Evolutionary conservation across 805 yeast species (phyloP).

Genomic region (Teunomyces cretensis): DNA sequence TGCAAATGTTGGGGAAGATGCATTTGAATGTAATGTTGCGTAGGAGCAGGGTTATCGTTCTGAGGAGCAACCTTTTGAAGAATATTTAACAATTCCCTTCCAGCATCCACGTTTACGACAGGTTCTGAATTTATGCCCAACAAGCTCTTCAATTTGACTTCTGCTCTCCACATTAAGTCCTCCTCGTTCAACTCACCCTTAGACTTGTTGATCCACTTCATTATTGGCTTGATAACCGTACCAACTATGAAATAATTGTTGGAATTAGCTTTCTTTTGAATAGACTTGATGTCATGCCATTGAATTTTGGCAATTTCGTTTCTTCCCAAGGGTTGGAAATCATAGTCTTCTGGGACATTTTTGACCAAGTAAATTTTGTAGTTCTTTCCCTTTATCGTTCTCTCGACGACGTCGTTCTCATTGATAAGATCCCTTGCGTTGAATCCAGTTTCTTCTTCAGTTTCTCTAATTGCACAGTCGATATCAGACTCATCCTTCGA

Average conservation of each 20-base stretch:
- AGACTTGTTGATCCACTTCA: conserved; percentile 54
- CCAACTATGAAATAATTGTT: conserved; percentile 46
- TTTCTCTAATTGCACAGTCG: conserved; percentile 89
- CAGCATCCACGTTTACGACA: conserved; percentile 53
- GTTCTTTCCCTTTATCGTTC: conserved; percentile 80
- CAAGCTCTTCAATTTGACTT: conserved; percentile 59
- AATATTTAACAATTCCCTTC: conserved; percentile 71
- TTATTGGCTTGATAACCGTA: conserved; percentile 50
- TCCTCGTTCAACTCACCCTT: conserved; percentile 52
- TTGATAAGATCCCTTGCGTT: conserved; percentile 69
- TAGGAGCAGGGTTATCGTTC: background rate
- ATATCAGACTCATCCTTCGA: conserved; percentile 88
- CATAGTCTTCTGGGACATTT: conserved; percentile 72
- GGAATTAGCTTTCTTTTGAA: conserved; percentile 39
- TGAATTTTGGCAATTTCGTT: conserved; percentile 82
- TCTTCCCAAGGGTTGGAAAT: conserved; percentile 80
- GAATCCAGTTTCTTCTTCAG: conserved; percentile 90
- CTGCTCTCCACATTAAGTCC: conserved; percentile 62
- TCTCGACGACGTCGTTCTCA: conserved; percentile 73
- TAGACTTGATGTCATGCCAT: conserved; percentile 64
- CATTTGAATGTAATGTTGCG: conserved; percentile 20
- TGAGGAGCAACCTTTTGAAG: conserved; percentile 38
- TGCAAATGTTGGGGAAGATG: conserved; percentile 35
- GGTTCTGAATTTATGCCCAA: conserved; percentile 52
- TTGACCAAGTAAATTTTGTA: conserved; percentile 76